Conservation (phyloP, 352 stramenopile species). For the Blastocystis sp. region DNA sequence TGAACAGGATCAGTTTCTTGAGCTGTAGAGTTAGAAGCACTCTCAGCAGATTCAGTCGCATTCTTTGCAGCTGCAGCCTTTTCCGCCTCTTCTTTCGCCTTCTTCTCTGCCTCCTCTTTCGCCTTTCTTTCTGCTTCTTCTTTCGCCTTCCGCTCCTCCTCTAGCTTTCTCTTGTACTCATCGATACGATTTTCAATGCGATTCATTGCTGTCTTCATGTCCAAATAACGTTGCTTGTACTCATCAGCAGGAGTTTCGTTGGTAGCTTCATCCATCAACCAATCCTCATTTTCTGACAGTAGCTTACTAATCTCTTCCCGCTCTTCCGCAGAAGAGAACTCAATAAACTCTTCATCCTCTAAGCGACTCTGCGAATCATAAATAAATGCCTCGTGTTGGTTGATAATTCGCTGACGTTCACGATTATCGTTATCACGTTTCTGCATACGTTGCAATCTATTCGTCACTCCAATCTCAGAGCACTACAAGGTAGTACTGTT, state of each 20-base stretch:
- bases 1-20: slow-evolving; percentile 56
- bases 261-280: slow-evolving; percentile 57
- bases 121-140: slow-evolving; percentile 34
- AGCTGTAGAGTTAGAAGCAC: not conserved
- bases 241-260: slow-evolving; percentile 19
- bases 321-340: slow-evolving; percentile 10
- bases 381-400: slow-evolving; percentile 44
- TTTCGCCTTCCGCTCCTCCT: slow-evolving; percentile 63
- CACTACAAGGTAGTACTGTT: not conserved
- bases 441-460: slow-evolving; percentile 15
- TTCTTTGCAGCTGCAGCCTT: slow-evolving; percentile 26
- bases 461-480: not conserved
- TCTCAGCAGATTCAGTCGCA: slow-evolving; percentile 54
- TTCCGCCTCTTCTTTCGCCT: slow-evolving; percentile 59
- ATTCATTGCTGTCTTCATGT: slow-evolving; percentile 61
- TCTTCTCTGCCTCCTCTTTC: slow-evolving; percentile 63
- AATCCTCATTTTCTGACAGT: slow-evolving; percentile 46
- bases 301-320: slow-evolving; percentile 1
- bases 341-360: slow-evolving; percentile 52
- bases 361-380: slow-evolving; percentile 40
- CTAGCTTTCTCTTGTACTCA: slow-evolving; percentile 61
- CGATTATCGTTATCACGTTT: slow-evolving; percentile 31
- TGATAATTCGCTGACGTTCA: slow-evolving; percentile 53
- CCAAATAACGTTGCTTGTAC: slow-evolving; percentile 55
- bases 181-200: slow-evolving; percentile 63